Base-by-base conservation (phyloP, 176 grass and related monocot species). In the Poa pratensis region DNA sequence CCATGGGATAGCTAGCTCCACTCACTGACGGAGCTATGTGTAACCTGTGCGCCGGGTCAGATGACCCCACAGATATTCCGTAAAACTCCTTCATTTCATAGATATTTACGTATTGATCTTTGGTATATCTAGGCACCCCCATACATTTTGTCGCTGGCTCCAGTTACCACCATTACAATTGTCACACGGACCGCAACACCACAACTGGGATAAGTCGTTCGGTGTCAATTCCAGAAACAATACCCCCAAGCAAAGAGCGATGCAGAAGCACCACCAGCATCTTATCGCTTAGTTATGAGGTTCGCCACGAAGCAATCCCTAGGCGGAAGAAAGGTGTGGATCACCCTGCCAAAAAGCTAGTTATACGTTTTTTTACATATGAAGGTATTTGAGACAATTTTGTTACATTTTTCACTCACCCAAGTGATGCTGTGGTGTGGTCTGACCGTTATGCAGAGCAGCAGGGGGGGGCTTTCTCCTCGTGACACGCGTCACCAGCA, bases 401-500 rank as follows among this genome's bases (percentile, higher is more conserved):
- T 48, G 45, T 48, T 43, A 15, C 13, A 63, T 16, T 14, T 57
- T 62, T 11, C 13, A 14, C 23, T 62, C 23, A 27, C 23, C 3
- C 23, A 62, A 28, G 24, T 28, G 24, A 28, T 16, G 26, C 12
- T 0, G 71, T 3, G 1, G 24, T 30, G 35, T 26, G 20, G 8
- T 57, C 37, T 69, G 80, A 53, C 88, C 20, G 84, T 67, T 73
- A 26, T 37, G 51, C 30, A 24, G 18, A 7, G 73, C 54, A 14
- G 54, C 84, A 68, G 59, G n/a, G 50, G n/a, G 50, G 22, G 45
- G 15, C 64, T 83, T 90, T 89, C 71, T 54, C 78, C 83, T 87
- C 83, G 75, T 89, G 87, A 85, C 96, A 90, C 84, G 86, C 80
- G 91, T 91, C 91, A 69, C 54, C 27, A 50, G 7, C 26, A 54